Conservation (phyloP, 305 asterid species). For the Fraxinus greggii region DNA sequence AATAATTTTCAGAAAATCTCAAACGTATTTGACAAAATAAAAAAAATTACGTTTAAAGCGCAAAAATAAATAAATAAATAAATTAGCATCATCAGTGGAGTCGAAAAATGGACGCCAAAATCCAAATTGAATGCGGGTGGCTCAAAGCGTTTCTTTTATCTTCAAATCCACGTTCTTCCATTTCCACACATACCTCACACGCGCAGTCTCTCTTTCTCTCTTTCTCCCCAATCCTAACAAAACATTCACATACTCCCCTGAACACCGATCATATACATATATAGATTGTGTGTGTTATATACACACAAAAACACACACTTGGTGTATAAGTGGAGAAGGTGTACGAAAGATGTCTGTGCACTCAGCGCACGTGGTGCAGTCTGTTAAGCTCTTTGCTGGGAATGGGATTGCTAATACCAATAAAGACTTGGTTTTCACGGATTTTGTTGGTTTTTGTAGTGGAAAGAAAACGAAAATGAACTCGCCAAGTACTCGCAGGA, state of each 20-base stretch:
- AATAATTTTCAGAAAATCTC: neutral
- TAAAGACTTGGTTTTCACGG: conserved; percentile 42
- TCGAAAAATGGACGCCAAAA: conserved; percentile 30
- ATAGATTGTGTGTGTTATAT: conserved; percentile 1
- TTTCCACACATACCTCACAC: conserved; percentile 40
- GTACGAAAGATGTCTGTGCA: conserved; percentile 47
- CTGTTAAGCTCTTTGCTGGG: conserved; percentile 46
- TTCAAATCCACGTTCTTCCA: conserved; percentile 46
- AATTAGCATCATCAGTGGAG: conserved; percentile 25
- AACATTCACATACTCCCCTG: neutral
- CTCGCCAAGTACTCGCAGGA: conserved; percentile 29
- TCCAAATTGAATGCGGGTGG: conserved; percentile 52
- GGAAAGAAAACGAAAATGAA: conserved; percentile 32
- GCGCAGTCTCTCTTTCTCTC: neutral
- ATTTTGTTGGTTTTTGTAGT: conserved; percentile 49
- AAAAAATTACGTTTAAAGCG: neutral
- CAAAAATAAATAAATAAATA: neutral
- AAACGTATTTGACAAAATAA: neutral
- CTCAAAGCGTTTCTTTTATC: conserved; percentile 42
- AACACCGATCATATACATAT: neutral
- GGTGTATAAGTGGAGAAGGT: conserved; percentile 15
- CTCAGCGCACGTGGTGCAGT: conserved; percentile 57
- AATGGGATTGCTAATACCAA: conserved; percentile 25
- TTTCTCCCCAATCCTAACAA: neutral
- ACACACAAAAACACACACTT: neutral